These are phyloP conservation scores for Scalesia atractyloides DNA, from an alignment of 129 eudicot genomes.

Conservation along the genomic window DNA sequence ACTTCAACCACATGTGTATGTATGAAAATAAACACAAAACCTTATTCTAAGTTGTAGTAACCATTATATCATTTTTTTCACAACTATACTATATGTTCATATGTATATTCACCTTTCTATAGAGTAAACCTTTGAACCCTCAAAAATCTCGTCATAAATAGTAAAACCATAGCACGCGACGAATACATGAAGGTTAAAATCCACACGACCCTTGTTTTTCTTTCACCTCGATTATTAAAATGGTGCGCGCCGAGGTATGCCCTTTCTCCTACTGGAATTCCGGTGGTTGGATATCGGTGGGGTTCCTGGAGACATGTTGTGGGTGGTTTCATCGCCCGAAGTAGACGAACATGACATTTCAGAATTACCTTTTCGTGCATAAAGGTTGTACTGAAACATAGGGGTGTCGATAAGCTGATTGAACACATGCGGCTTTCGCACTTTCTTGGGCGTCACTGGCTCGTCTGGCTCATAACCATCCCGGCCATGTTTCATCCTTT, in stretches of 20 bases:
- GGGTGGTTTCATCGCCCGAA: conserved; percentile 50
- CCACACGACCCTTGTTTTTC: conserved; percentile 1
- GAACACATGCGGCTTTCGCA: conserved; percentile 42
- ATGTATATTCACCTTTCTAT: conserved; percentile 31
- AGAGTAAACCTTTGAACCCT: conserved; percentile 18
- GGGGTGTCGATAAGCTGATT: conserved; percentile 31
- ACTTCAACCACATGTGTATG: conserved; percentile 13
- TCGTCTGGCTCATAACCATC: conserved; percentile 47
- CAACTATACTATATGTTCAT: conserved; percentile 37
- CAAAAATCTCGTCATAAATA: not conserved
- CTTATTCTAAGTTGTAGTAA: conserved; percentile 38
- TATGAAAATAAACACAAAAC: conserved; percentile 26
- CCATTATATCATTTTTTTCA: conserved; percentile 31
- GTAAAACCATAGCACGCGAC: not conserved
- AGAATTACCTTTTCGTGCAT: conserved; percentile 6
- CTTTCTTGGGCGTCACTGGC: conserved; percentile 57
- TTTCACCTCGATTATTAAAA: conserved; percentile 31
- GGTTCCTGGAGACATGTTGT: conserved; percentile 62
- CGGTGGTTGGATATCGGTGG: conserved; percentile 63
- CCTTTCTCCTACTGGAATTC: conserved; percentile 76
- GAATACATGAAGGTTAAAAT: conserved; percentile 13
- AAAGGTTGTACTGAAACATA: conserved; percentile 28
- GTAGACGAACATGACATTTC: conserved; percentile 43
- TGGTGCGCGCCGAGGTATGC: conserved; percentile 81
- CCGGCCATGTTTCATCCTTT: conserved; percentile 48